A percentile compares a stretch with the other conserved stretches of the same genome.
phyloP scores from a whole-genome alignment of 2,329 filamentous ascomycete genomes.

The Aspergillus sp. region DNA sequence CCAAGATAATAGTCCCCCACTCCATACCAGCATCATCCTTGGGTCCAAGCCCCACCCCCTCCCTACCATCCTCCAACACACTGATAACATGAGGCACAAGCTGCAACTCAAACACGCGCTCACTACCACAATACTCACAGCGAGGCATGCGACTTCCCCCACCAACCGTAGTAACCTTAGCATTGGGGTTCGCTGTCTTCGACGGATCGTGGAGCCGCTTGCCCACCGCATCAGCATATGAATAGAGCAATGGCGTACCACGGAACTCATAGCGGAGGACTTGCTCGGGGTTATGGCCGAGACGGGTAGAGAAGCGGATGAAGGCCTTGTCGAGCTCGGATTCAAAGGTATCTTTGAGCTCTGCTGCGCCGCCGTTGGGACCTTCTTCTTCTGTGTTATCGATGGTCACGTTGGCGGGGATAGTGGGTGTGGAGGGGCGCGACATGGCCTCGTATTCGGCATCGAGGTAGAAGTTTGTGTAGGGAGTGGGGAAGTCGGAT shows the following conservation, averaged over 20 bases:
- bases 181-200: constrained; percentile 21
- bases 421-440: constrained; percentile 51
- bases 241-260: constrained; percentile 76
- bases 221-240: constrained; percentile 72
- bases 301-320: constrained; percentile 75
- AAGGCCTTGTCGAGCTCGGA: constrained; percentile 74
- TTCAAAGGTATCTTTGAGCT: constrained; percentile 73
- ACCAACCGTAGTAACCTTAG: constrained; percentile 30
- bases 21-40: constrained; percentile 80
- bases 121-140: constrained; percentile 73
- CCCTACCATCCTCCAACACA: constrained; percentile 76
- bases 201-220: constrained; percentile 54
- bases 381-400: constrained; percentile 41
- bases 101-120: constrained; percentile 86
- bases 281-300: constrained; percentile 80
- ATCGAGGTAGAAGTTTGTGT: constrained; percentile 78
- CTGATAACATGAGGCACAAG: constrained; percentile 87
- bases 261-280: constrained; percentile 78
- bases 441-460: constrained; percentile 89
- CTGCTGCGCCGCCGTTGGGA: constrained; percentile 32
- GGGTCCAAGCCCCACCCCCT: constrained; percentile 56
- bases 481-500: constrained; percentile 67
- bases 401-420: constrained; percentile 50
- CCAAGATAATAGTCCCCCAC: constrained; percentile 91
- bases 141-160: constrained; percentile 61